Conservation (phyloP, 352 stramenopile species). For the Globisporangium camurandrum region DNA sequence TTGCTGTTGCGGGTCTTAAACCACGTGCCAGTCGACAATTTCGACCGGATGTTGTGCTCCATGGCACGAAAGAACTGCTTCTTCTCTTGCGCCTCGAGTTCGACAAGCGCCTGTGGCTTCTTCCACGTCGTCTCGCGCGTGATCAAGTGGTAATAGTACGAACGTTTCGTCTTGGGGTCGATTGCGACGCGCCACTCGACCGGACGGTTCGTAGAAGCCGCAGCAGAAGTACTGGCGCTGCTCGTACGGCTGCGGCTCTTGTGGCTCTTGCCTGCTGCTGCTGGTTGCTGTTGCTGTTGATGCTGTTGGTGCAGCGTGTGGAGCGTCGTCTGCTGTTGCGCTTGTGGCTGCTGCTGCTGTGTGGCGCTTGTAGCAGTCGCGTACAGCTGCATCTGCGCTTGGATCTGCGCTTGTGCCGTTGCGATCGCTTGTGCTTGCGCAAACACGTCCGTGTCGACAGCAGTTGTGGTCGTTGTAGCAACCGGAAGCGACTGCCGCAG, state of each 20-base stretch:
- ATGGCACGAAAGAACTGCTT: conserved; percentile 93
- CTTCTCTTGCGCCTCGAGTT: conserved; percentile 75
- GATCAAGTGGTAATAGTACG: conserved; percentile 96
- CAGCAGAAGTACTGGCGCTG: conserved; percentile 11
- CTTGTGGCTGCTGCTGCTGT: conserved; percentile 2
- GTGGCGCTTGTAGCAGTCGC: conserved; percentile 1
- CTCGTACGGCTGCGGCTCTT: conserved; percentile 8
- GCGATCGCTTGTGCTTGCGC: conserved; percentile 21
- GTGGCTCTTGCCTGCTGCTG: neutral
- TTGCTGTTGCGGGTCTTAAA: conserved; percentile 28
- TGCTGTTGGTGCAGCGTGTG: conserved; percentile 13
- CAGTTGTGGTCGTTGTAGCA: no score
- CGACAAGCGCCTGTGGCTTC: conserved; percentile 81
- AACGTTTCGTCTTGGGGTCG: conserved; percentile 79
- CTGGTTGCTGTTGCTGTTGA: conserved; percentile 1
- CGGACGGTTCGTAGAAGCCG: no score
- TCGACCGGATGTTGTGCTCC: conserved; percentile 94
- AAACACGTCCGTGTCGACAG: conserved; percentile 15
- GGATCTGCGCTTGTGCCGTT: conserved; percentile 21
- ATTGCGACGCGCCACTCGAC: conserved; percentile 74
- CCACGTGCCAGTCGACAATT: conserved; percentile 61
- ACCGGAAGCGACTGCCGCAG: neutral
- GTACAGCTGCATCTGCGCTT: conserved; percentile 31
- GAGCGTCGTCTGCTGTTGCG: conserved; percentile 14
- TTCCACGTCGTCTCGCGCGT: conserved; percentile 97